Conservation (phyloP, 2,329 filamentous ascomycete species). For the Lachnellula arida region DNA sequence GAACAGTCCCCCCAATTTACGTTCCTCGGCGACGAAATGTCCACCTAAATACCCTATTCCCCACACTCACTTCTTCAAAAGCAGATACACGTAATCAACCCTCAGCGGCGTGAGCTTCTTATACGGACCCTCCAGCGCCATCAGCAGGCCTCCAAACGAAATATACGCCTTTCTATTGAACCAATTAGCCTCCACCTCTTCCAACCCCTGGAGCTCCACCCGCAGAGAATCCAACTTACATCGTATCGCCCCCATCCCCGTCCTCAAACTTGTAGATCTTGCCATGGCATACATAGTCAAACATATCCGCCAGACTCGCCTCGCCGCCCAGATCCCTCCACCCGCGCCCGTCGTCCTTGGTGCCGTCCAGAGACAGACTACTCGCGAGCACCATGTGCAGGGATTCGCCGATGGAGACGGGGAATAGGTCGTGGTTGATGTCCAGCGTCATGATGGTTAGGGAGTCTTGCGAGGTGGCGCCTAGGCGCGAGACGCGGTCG, state of each 20-base stretch:
- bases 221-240: constrained; percentile 55
- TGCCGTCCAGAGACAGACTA: constrained; percentile 81
- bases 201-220: neutral
- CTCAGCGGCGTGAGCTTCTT: constrained; percentile 90
- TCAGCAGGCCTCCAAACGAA: constrained; percentile 86
- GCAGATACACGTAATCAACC: constrained; percentile 89
- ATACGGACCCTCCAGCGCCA: constrained; percentile 89
- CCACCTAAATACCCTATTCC: neutral
- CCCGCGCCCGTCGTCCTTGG: constrained; percentile 67
- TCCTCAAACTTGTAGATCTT: constrained; percentile 90
- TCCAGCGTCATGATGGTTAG: constrained; percentile 78
- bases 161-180: constrained; percentile 77
- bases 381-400: constrained; percentile 79
- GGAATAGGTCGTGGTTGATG: constrained; percentile 91
- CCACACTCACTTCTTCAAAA: constrained; percentile 74
- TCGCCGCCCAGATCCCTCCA: constrained; percentile 73
- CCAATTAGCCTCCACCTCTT: constrained; percentile 3
- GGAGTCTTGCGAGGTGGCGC: constrained; percentile 69
- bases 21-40: no score
- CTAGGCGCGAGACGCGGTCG: constrained; percentile 87
- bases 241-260: constrained; percentile 70
- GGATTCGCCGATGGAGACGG: constrained; percentile 66
- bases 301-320: constrained; percentile 68
- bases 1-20: neutral
- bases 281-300: constrained; percentile 82